Percentiles rank a stretch among this genome's conserved stretches.
Conservation (phyloP, 768 basidiomycete genomes). For the Auriscalpium microsporum region DNA sequence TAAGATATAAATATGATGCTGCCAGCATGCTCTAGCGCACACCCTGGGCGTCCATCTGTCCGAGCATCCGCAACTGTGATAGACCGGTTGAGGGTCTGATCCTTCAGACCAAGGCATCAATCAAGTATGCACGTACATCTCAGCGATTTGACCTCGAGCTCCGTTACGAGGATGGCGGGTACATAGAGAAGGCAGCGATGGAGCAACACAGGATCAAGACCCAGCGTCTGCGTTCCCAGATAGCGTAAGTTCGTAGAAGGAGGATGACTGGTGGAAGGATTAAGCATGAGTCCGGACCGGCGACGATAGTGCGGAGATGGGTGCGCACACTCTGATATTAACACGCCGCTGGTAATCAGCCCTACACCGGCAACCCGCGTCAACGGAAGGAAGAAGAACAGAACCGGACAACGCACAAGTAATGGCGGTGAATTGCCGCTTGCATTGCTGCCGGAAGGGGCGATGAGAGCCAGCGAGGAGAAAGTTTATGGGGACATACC, state of each 20-base stretch:
- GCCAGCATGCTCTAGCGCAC: background rate
- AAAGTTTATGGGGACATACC: background rate
- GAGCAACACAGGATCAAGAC: slow-evolving; percentile 25
- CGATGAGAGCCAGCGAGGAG: background rate
- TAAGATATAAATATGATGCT: slow-evolving; percentile 3
- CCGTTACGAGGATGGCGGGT: background rate
- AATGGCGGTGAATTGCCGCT: slow-evolving; percentile 21
- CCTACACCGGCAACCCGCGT: slow-evolving; percentile 25
- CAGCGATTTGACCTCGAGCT: background rate
- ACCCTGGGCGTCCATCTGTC: background rate
- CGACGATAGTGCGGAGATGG: background rate
- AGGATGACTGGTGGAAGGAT: slow-evolving; percentile 26
- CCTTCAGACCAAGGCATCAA: no score
- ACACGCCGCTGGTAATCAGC: slow-evolving; percentile 29
- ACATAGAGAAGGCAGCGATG: slow-evolving; percentile 17
- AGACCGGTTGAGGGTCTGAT: no score
- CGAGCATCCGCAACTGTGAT: no score
- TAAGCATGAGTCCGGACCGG: background rate
- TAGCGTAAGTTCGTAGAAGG: slow-evolving; percentile 36
- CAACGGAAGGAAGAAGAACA: slow-evolving; percentile 4
- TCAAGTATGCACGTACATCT: background rate
- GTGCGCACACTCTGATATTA: slow-evolving; percentile 29
- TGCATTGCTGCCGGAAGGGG: background rate
- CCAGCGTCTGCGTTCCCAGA: slow-evolving; percentile 32
- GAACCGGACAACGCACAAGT: slow-evolving; percentile 9